A percentile compares a stretch with the other conserved stretches of the same genome.
These are phyloP conservation scores for Solanum chilense DNA, from an alignment of 257 asterid species.

Conservation along the genomic window DNA sequence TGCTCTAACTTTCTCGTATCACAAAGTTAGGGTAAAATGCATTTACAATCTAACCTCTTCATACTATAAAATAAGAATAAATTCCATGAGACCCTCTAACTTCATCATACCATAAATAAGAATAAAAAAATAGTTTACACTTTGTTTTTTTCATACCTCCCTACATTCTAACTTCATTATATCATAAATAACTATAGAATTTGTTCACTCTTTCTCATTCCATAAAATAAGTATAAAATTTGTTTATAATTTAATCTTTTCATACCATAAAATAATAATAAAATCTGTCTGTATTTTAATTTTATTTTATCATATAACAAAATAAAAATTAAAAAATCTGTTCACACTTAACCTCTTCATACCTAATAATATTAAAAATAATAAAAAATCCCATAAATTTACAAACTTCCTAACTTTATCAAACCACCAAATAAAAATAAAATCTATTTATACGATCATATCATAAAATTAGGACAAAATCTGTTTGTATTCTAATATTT, in stretches of 20 bases:
- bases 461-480: no score
- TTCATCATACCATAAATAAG: background rate
- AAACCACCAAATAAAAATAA: background rate
- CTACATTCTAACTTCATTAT: background rate
- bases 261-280: background rate
- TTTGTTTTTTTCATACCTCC: background rate
- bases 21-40: background rate
- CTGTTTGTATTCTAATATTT: background rate
- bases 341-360: background rate
- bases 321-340: no score
- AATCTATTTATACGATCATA: background rate
- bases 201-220: background rate
- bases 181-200: no score
- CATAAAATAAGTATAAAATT: no score
- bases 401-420: background rate
- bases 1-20: background rate
- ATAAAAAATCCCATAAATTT: no score
- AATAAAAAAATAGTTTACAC: background rate
- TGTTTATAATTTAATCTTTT: no score
- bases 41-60: background rate
- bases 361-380: background rate
- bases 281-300: no score
- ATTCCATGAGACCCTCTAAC: background rate
- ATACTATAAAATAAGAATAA: background rate
- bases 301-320: background rate